A percentile compares a stretch with the other conserved stretches of the same genome.
Conservation (phyloP, 2,329 filamentous ascomycete species). For the Cordyceps javanica region DNA sequence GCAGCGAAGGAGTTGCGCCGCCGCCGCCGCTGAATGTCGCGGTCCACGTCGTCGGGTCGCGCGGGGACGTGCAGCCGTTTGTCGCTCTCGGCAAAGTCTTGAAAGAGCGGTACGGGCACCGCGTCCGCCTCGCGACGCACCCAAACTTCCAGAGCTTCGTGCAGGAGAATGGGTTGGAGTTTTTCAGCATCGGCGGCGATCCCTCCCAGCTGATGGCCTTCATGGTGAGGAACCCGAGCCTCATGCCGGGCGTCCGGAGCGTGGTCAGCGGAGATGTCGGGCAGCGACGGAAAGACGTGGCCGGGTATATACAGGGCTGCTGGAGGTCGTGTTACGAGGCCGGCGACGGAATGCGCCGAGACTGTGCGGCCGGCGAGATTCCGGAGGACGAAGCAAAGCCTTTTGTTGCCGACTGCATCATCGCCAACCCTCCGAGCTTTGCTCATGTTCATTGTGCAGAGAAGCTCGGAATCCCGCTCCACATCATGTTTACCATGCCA, state of each 20-base stretch:
- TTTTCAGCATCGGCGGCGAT: slow-evolving; percentile 49
- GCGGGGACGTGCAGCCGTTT: slow-evolving; percentile 77
- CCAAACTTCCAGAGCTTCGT: slow-evolving; percentile 44
- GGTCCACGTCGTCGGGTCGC: slow-evolving; percentile 71
- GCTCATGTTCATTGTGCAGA: slow-evolving; percentile 77
- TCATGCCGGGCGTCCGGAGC: slow-evolving; percentile 23
- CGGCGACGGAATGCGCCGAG: too few relatives aligned
- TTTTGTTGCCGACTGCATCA: slow-evolving; percentile 73
- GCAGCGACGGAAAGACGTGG: slow-evolving; percentile 21
- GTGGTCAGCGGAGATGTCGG: slow-evolving; percentile 23
- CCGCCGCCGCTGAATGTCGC: slow-evolving; percentile 42
- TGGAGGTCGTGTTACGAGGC: slow-evolving; percentile 19
- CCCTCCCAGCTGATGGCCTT: slow-evolving; percentile 35
- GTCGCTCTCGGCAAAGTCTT: slow-evolving; percentile 64
- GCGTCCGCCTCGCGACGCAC: slow-evolving; percentile 67
- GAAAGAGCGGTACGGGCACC: slow-evolving; percentile 63
- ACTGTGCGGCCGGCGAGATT: too few relatives aligned
- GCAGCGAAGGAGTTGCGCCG: too few relatives aligned
- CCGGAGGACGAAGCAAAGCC: slow-evolving; percentile 24
- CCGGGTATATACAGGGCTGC: slow-evolving; percentile 20
- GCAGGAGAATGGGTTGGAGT: slow-evolving; percentile 40
- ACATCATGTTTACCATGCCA: slow-evolving; percentile 72
- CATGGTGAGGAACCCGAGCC: slow-evolving; percentile 25
- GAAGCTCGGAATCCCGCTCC: slow-evolving; percentile 67
- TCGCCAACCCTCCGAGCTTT: slow-evolving; percentile 75